Percentiles rank a stretch among this genome's conserved stretches.
Conservation (phyloP, 345 rosid genomes). For the Aquilaria sinensis region DNA sequence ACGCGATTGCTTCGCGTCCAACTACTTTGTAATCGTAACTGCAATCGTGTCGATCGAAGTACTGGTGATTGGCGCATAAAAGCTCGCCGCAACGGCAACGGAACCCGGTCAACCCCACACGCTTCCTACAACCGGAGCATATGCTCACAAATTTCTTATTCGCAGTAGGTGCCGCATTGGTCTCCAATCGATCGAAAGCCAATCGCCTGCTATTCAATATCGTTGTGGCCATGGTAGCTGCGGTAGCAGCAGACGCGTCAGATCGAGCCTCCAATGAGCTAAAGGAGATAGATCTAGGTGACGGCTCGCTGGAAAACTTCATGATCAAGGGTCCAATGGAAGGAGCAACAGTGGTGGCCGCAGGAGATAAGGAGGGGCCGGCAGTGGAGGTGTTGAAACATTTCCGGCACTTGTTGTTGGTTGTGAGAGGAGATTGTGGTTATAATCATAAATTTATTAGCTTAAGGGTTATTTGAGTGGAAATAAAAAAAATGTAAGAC, state of each 20-base stretch:
- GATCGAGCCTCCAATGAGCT: slow-evolving; percentile 21
- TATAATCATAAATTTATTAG: too few relatives aligned
- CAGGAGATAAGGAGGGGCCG: slow-evolving; percentile 19
- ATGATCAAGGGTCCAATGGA: slow-evolving; percentile 28
- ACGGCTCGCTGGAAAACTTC: slow-evolving; percentile 36
- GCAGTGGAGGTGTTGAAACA: slow-evolving; percentile 69
- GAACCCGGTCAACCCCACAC: slow-evolving; percentile 93
- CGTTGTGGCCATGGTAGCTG: slow-evolving; percentile 12
- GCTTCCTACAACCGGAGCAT: slow-evolving; percentile 24
- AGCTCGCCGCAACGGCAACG: slow-evolving; percentile 94
- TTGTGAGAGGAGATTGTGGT: slow-evolving; percentile 35
- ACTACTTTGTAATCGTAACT: too few relatives aligned
- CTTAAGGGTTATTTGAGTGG: too few relatives aligned
- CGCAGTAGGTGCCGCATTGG: slow-evolving; percentile 14
- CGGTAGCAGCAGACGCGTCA: neutral
- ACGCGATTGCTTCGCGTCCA: too few relatives aligned
- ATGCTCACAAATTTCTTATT: slow-evolving; percentile 65
- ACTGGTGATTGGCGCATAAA: slow-evolving; percentile 84
- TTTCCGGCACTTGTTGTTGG: slow-evolving; percentile 95
- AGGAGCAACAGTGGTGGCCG: slow-evolving; percentile 4
- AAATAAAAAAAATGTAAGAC: too few relatives aligned
- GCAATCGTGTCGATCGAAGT: slow-evolving; percentile 22
- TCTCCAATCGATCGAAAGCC: slow-evolving; percentile 18
- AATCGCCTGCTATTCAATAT: neutral
- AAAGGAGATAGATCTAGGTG: neutral